A percentile compares a stretch with the other conserved stretches of the same genome.
Conservation (phyloP, 2,329 filamentous ascomycete species). For the Kalaharituber pfeilii region DNA sequence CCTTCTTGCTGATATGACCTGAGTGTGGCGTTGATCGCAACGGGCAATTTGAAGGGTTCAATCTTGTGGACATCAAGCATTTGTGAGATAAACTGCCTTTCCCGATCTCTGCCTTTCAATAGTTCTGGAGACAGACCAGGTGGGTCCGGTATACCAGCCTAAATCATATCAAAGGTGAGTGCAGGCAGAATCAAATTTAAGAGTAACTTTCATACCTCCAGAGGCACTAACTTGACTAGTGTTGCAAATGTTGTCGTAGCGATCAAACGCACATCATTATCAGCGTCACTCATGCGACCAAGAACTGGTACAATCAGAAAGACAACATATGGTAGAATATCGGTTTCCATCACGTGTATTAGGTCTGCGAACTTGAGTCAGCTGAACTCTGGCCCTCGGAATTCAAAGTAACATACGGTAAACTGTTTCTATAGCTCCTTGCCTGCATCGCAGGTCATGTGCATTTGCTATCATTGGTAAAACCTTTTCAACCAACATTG, state of each 20-base stretch:
- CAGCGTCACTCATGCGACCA: constrained; percentile 94
- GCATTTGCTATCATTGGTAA: constrained; percentile 83
- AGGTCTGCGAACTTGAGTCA: constrained; percentile 35
- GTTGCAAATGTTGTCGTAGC: constrained; percentile 96
- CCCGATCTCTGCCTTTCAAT: constrained; percentile 75
- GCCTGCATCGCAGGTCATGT: constrained; percentile 69
- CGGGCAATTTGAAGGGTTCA: constrained; percentile 79
- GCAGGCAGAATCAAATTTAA: background rate
- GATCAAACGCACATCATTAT: constrained; percentile 84
- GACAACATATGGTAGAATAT: constrained; percentile 91
- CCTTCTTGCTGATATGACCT: constrained; percentile 97
- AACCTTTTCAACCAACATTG: constrained; percentile 81
- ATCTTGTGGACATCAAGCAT: constrained; percentile 95
- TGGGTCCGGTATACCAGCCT: constrained; percentile 85
- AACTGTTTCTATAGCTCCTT: constrained; percentile 85
- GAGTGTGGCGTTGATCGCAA: constrained; percentile 90
- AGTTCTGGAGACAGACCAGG: constrained; percentile 80
- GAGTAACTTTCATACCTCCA: constrained; percentile 43
- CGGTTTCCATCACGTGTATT: constrained; percentile 95
- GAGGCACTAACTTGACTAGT: constrained; percentile 84
- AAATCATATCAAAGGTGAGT: background rate
- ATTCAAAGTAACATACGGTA: constrained; percentile 37
- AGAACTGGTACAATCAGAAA: constrained; percentile 96
- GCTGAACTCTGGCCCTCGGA: too few relatives aligned
- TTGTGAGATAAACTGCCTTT: constrained; percentile 91